Evolutionary conservation across 2,329 filamentous ascomycete species (phyloP).

Genomic region (Aspergillus cejpii): DNA sequence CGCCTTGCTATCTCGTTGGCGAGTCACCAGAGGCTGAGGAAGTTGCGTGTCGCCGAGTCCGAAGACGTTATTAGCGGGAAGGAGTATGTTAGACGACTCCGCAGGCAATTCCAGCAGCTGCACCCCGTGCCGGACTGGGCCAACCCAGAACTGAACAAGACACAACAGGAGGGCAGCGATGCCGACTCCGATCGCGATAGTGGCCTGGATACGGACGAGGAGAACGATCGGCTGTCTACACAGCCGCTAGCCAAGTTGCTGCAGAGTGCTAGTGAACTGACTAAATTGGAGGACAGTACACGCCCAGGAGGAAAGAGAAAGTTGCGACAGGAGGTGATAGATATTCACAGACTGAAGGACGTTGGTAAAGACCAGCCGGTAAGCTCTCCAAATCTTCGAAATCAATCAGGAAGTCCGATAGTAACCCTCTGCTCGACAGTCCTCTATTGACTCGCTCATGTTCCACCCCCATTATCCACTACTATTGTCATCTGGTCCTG

Average conservation of each 20-base stretch:
- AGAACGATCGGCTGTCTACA: constrained; percentile 57
- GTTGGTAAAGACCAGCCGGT: constrained; percentile 69
- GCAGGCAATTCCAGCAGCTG: constrained; percentile 64
- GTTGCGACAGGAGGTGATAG: constrained; percentile 77
- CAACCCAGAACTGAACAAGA: constrained; percentile 36
- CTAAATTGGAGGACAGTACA: constrained; percentile 44
- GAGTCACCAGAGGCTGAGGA: constrained; percentile 66
- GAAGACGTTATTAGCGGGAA: constrained; percentile 82
- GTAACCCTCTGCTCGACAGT: constrained; percentile 32
- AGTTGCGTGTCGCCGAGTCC: constrained; percentile 69
- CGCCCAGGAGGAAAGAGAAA: constrained; percentile 56
- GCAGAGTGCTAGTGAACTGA: constrained; percentile 64
- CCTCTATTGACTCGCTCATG: constrained; percentile 71
- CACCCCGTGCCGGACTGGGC: constrained; percentile 60
- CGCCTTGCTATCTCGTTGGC: constrained; percentile 76
- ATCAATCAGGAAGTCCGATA: not conserved
- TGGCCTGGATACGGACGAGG: constrained; percentile 52
- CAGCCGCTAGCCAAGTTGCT: constrained; percentile 75
- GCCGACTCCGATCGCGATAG: constrained; percentile 44
- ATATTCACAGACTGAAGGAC: constrained; percentile 84
- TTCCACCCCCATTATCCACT: constrained; percentile 89
- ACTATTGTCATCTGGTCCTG: constrained; percentile 79
- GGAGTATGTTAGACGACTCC: constrained; percentile 74
- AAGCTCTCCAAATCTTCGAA: constrained; percentile 21
- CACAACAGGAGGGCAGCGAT: constrained; percentile 39